Evolutionary conservation across 1,139 yeast genomes (phyloP).

Genomic region (Blastobotrys indianensis): DNA sequence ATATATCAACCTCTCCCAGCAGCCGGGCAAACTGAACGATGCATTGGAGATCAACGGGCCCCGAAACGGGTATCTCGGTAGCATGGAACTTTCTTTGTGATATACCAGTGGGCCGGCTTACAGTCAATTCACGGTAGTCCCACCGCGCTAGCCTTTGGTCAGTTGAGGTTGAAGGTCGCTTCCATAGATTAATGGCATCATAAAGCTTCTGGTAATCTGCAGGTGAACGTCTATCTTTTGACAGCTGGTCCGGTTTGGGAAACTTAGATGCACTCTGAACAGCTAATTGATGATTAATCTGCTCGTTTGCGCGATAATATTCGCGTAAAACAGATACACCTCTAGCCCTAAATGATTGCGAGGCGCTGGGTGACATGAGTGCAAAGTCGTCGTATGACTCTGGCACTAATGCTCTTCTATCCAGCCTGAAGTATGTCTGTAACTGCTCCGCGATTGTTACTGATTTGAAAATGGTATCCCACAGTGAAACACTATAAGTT

Average conservation of each 20-base stretch:
- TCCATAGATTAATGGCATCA: slow-evolving; percentile 11
- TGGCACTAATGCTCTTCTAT: slow-evolving; percentile 14
- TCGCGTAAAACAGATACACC: slow-evolving; percentile 21
- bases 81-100: background rate
- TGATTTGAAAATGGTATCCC: slow-evolving; percentile 16
- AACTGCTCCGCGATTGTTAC: slow-evolving; percentile 6
- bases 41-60: background rate
- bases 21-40: background rate
- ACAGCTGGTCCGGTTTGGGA: background rate
- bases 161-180: background rate
- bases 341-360: slow-evolving; percentile 13
- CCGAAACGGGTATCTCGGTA: background rate
- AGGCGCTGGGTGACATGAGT: slow-evolving; percentile 10
- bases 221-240: background rate
- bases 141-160: slow-evolving; percentile 14
- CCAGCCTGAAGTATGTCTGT: slow-evolving; percentile 10
- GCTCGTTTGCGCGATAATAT: slow-evolving; percentile 11
- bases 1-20: background rate
- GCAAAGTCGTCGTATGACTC: slow-evolving; percentile 15
- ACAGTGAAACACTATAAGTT: slow-evolving; percentile 12
- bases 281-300: slow-evolving; percentile 1
- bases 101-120: background rate
- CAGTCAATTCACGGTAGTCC: slow-evolving; percentile 17
- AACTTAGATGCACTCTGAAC: background rate
- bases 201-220: slow-evolving; percentile 3